Evolutionary conservation across 176 grass and related monocot genomes (phyloP), one percentile per base, ranked within the genome.

Genomic region (Canna indica): DNA sequence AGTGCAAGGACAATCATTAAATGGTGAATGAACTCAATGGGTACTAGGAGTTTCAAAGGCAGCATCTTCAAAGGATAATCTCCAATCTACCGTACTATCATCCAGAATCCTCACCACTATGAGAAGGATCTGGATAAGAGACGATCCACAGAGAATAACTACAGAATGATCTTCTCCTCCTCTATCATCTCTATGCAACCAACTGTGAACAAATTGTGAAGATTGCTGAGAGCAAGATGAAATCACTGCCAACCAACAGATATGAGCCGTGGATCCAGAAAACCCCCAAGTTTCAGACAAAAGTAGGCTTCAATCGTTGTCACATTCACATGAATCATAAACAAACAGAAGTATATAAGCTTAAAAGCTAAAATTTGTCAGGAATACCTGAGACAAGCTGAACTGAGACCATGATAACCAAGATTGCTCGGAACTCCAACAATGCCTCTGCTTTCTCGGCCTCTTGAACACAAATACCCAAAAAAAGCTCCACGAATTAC

Each of bases 1-100:
- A 80, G 34, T 31, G 46, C 22, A 31, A 85, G 58, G 38, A 74
- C 66, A 71, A 77, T 56, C 46, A 81, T 29, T 27, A 85, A 72
- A 46, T n/a, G 44, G 30, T 77, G 73, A 64, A 53, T 69, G 62
- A 47, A 50, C 48, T 77, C 57, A 72, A 76, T 80, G 29, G 53
- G 64, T 76, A 53, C 42, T 42, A 68, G 7, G 12, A 68, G n/a
- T 32, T 42, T 20, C 5, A 30, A 13, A 38, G 44, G 50, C 45
- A 50, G 29, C 26, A 70, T 28, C 4, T 47, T 69, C 26, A 32
- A 34, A 50, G 26, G 29, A 47, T 7, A 47, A 50, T 31, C 5
- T 30, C 14, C 38, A 27, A 42, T 13, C 10, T 26, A 22, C 64
- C 32, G 28, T 26, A n/a, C 20, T 39, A n/a, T 20, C 27, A 44